Base-by-base conservation (phyloP, 2,329 filamentous ascomycete species). In the Cytospora leucostoma region DNA sequence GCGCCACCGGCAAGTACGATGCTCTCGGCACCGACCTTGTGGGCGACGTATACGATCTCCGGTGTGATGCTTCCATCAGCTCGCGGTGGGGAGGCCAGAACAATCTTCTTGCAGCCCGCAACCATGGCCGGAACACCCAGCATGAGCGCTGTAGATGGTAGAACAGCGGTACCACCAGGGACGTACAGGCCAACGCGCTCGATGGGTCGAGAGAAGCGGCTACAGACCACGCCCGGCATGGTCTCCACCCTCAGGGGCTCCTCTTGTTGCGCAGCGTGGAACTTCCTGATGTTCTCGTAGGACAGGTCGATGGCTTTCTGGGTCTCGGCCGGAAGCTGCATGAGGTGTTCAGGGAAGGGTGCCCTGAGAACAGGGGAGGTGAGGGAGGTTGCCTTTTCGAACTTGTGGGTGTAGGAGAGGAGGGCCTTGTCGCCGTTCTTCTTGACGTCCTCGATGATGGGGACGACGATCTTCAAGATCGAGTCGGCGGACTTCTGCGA, bases 41-140 rank as follows among this genome's bases (percentile, higher is more conserved):
- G 93, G 3, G 95, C 95, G 38, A 92, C 91, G 74, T 99, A 99
- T 60, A 99, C 94, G 66, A 99, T 97, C 75, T 99, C 95, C 0
- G 95, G 95, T 0, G 94, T 97, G 67, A 98, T 85, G 69, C 89
- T 92, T 56, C 95, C 95, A 72, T 98, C 94, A 0, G 90, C 78
- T 51, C 95, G 88, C 19, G 95, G 95, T 35, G 95, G 95, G 0
- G 93, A 96, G 21, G 95, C 95, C 40, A 99, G 80, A 17, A 99
- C 90, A 65, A 99, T 97, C 77, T 90, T 96, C 79, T 93, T 87
- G 83, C 95, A 99, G 32, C 95, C 95, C 32, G 95, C 95, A 8
- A 98, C 95, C 90, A 96, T 96, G 65, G 95, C 95, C 8, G 95
- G 95, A 5, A 99, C 95, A 73, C 95, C 95, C 60, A 99, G 85